A percentile compares a stretch with the other conserved stretches of the same genome.
These are phyloP conservation scores for Colletotrichum falcatum DNA, from an alignment of 2,329 filamentous ascomycete species.

Conservation along the genomic window DNA sequence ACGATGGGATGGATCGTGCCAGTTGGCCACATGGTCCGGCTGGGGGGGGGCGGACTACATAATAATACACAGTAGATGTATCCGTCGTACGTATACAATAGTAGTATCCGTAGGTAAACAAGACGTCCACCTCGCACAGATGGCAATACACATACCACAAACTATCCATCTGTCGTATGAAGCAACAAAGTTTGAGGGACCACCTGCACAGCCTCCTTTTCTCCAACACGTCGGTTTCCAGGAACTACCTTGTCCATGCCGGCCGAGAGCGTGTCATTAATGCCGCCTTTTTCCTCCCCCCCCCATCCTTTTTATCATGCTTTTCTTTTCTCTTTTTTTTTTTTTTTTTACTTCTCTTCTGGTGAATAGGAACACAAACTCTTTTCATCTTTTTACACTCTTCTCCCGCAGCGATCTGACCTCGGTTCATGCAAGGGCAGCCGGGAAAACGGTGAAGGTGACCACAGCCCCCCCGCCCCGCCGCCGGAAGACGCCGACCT, in stretches of 20 bases:
- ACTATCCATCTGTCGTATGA: background rate
- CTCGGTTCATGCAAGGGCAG: background rate
- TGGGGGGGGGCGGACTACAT: too few species aligned
- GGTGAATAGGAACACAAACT: background rate
- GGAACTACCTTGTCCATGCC: constrained; percentile 27
- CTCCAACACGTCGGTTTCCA: constrained; percentile 8
- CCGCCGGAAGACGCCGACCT: background rate
- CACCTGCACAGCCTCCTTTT: constrained; percentile 34
- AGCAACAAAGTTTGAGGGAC: constrained; percentile 8
- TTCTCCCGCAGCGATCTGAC: background rate
- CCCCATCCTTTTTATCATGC: background rate
- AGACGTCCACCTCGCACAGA: background rate
- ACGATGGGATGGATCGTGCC: constrained; percentile 11
- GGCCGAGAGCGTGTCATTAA: constrained; percentile 13
- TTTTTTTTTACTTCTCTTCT: background rate
- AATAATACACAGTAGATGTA: too few species aligned
- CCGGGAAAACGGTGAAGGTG: background rate
- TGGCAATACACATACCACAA: background rate
- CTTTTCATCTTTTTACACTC: background rate
- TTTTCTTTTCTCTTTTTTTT: background rate
- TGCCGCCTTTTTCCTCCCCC: constrained; percentile 3
- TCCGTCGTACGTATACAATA: too few species aligned
- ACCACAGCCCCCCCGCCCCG: too few species aligned
- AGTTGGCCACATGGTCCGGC: constrained; percentile 26
- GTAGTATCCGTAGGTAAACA: background rate